A percentile compares a stretch with the other conserved stretches of the same genome.
phyloP scores from a whole-genome alignment of 345 rosid genomes.

The Syzygium jambos region DNA sequence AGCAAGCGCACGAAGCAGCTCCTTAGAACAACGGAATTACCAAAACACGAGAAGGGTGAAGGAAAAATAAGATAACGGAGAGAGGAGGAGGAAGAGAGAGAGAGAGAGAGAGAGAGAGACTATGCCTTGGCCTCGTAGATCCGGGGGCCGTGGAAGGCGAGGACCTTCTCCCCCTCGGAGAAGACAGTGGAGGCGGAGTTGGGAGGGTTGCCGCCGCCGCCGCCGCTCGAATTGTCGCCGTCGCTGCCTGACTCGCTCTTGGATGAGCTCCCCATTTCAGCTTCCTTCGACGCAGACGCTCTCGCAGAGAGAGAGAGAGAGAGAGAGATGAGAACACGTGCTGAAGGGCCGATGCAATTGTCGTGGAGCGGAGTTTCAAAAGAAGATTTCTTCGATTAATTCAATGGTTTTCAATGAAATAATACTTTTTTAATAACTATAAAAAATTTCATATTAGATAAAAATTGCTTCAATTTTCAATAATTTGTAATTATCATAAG shows the following conservation, averaged over 20 bases:
- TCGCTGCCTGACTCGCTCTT: conserved; percentile 60
- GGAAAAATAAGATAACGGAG: background rate
- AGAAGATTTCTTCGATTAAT: background rate
- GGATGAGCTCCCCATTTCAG: conserved; percentile 72
- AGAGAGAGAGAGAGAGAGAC: background rate
- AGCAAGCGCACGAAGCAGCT: background rate
- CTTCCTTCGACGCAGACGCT: background rate
- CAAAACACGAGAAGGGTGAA: background rate
- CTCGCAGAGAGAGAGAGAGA: background rate
- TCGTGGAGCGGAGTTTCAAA: background rate
- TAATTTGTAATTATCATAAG: background rate
- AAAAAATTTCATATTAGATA: background rate
- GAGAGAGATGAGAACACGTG: background rate
- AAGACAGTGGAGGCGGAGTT: conserved; percentile 46
- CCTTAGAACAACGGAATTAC: background rate
- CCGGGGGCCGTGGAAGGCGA: conserved; percentile 94
- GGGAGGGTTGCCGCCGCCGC: conserved; percentile 63
- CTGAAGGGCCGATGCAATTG: background rate
- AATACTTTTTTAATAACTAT: background rate
- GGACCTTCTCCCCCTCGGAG: conserved; percentile 88
- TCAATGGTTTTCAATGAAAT: background rate
- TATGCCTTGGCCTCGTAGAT: conserved; percentile 94
- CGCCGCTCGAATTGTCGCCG: conserved; percentile 74
- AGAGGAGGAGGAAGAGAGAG: background rate
- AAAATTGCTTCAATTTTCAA: background rate